Base-by-base conservation (phyloP, 257 asterid species). In the Fraxinus anomala region DNA sequence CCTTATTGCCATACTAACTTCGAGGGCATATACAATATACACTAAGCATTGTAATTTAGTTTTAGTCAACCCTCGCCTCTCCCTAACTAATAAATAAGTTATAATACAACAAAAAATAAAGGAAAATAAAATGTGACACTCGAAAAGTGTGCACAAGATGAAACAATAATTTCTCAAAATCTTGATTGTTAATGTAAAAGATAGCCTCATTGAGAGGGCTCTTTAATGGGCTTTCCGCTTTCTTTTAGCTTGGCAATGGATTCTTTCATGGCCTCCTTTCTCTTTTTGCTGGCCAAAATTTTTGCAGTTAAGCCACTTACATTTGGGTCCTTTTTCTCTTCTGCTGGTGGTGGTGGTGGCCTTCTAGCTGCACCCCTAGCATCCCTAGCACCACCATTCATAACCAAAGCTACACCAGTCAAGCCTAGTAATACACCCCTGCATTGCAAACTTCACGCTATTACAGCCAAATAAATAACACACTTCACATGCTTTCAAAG, bases 191-290 rank as follows among this genome's bases (percentile, higher is more conserved):
- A 1, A 21, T n/a, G 7, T 59, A 24, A 21, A 21, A n/a, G 11
- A 68, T 54, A 37, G 4, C 4, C 51, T 81, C 89, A 85, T 80
- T 82, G 26, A 79, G 91, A 66, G 54, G 88, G 88, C 61, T 84
- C 84, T 37, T 82, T 31, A 68, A 87, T 81, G 76, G 61, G 28
- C 82, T 90, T 90, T 26, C 96, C 99, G 71, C 81, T 87, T 59
- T 87, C 94, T 81, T 88, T 88, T 42, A 88, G 82, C 89, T 88
- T 89, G n/a, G 89, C 86, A 11, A 89, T 80, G 31, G 86, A 61
- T 36, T 92, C 92, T 86, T 88, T 86, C 99, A 94, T 87, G 81
- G 94, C 97, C 72, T 94, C 96, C 82, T 89, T 94, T 81, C 97
- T 92, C 89, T 82, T 94, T 89, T 91, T 94, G 89, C 92, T 91